phyloP scores from a whole-genome alignment of 1,139 yeast genomes.

The Blastobotrys elegans region DNA sequence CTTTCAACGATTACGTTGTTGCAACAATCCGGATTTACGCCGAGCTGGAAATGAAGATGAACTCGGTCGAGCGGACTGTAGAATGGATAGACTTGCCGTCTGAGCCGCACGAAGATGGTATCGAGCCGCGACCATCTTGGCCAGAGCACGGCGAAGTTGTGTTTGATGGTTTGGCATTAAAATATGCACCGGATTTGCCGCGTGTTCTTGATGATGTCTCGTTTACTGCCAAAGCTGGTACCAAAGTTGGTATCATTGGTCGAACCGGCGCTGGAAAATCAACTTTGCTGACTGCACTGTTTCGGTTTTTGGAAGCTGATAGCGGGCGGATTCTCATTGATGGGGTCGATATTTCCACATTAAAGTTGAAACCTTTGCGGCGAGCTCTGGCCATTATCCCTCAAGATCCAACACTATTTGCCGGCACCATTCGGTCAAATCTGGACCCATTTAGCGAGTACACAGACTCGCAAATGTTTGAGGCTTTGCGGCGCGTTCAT shows the following conservation, averaged over 20 bases:
- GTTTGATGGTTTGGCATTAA: slow-evolving; percentile 54
- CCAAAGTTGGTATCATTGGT: slow-evolving; percentile 69
- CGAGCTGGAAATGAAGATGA: slow-evolving; percentile 72
- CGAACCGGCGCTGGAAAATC: slow-evolving; percentile 78
- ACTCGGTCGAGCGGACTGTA: slow-evolving; percentile 69
- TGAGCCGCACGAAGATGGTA: neutral
- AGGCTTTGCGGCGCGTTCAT: slow-evolving; percentile 22
- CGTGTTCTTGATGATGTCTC: slow-evolving; percentile 54
- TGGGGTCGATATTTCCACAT: slow-evolving; percentile 49
- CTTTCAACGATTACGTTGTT: slow-evolving; percentile 84
- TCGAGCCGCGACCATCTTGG: slow-evolving; percentile 40
- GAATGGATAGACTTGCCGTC: slow-evolving; percentile 59
- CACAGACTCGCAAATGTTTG: slow-evolving; percentile 45
- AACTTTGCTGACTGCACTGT: slow-evolving; percentile 58
- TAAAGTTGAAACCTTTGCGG: slow-evolving; percentile 47
- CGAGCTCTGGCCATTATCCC: slow-evolving; percentile 62
- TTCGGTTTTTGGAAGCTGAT: slow-evolving; percentile 51
- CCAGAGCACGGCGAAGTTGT: slow-evolving; percentile 53
- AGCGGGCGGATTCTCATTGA: slow-evolving; percentile 52
- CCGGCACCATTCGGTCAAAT: slow-evolving; percentile 57
- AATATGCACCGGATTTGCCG: slow-evolving; percentile 72
- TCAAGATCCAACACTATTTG: slow-evolving; percentile 33
- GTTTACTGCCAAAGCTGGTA: slow-evolving; percentile 43
- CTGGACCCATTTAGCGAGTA: slow-evolving; percentile 55
- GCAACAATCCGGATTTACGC: slow-evolving; percentile 81